Evolutionary conservation across 208 protist species (phyloP), one percentile per base, ranked within the genome.

Genomic region (Crithidia sp.): DNA sequence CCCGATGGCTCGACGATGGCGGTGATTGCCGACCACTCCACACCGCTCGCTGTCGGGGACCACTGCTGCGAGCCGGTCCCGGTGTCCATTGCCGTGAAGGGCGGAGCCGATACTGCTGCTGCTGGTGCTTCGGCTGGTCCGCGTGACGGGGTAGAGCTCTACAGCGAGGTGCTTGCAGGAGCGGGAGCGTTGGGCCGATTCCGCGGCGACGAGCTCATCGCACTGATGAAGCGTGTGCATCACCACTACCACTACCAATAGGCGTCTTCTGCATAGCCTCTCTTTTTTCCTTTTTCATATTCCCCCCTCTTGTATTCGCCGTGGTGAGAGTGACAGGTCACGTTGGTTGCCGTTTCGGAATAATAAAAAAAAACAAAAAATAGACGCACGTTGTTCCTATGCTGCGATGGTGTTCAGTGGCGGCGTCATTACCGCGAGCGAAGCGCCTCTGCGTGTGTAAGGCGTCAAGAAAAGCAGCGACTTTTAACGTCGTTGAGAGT

Each of bases 31-130:
- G 88, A 93, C 59, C 88, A 93, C 71, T 85, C 82, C 47, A 93
- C 88, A 5, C 85, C 85, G 16, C 64, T 90, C 49, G 71, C 71
- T 36, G 47, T 91, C 13, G 85, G 84, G 16, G 88, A 93, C 60
- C 88, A 93, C 82, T 87, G 78, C 79, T 91, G 81, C 43, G 85
- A 93, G 74, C 85, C 85, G 13, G 88, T 93, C 40, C 88, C 88
- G 8, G 75, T 93, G 4, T 86, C 85, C 8, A 71, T 90, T 19
- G 87, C 84, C 14, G 85, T 81, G 60, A 88, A 87, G 67, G 37
- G 58, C 2, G 37, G 16, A 6, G 19, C 52, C 44, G 40, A 16
- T 28, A 28, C 28, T 28, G 28, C 28, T 28, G 28, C 28, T 28
- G 28, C 28, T 28, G 28, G 28, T 28, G 28, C 28, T 28, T 28